Base-by-base conservation (phyloP, 2,329 filamentous ascomycete genomes). In the Arthrobotrys pseudoclavata region DNA sequence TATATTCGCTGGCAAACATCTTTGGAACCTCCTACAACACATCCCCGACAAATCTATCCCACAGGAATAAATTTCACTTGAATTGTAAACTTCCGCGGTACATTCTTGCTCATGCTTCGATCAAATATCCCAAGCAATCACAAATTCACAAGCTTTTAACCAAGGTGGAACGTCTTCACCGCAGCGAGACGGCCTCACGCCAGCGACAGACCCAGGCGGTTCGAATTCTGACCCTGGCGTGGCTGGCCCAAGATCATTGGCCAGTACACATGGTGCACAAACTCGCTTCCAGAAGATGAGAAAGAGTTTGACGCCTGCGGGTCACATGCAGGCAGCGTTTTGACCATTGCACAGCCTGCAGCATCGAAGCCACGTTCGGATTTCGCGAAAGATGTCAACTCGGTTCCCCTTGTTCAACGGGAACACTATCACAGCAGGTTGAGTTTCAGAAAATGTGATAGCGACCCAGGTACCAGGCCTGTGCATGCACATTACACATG, bases 381-480 rank as follows among this genome's bases (percentile, higher is more conserved):
- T 40, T 71, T 72, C 60, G 61, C 69, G 50, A 72, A 55, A 55
- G 37, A 63, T 40, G 68, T 40, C 37, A 10, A 22, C 57, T 71
- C 47, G 68, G 68, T 20, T 71, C 68, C 48, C 47, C 47, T 70
- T 62, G 55, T 60, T 48, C 12, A 34, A 47, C 47, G 40, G 53
- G 53, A 69, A 52, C 57, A 63, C 60, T 48, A 57, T 72, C 60
- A 64, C 69, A 47, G 60, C 50, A 60, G 18, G 10, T 48, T 20
- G n/a, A 40, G 60, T 72, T 72, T 72, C 69, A 70, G 61, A 60
- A 66, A 48, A 31, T 60, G 50, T 72, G 69, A 72, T 62, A 72
- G 50, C 60, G 60, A 42, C 20, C 55, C 37, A 40, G 55, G 55
- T 20, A 12, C 55, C 37, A 40, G 55, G 55, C 34, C 34, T 42